phyloP scores from a whole-genome alignment of 208 protist genomes.

The Acanthamoeba pearcei region DNA sequence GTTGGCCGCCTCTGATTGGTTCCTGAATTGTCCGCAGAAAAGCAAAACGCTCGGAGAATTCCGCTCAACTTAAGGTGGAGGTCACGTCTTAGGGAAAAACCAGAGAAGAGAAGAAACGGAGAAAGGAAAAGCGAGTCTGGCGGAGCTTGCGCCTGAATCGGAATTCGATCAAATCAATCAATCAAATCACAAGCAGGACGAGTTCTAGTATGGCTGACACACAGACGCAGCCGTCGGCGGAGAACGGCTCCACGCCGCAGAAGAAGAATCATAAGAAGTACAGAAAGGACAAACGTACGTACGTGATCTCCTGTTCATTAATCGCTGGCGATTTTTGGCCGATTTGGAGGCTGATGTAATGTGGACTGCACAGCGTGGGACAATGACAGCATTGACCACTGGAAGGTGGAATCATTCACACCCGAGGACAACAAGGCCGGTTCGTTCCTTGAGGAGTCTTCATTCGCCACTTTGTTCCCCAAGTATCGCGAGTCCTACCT shows the following conservation, averaged over 20 bases:
- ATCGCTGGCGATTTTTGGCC: background rate
- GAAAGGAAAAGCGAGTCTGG: background rate
- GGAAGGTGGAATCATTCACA: conserved; percentile 87
- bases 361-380: conserved; percentile 85
- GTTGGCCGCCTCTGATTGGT: too few species aligned
- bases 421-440: conserved; percentile 80
- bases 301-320: background rate
- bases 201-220: too few species aligned
- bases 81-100: background rate
- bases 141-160: too few species aligned
- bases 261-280: conserved; percentile 85
- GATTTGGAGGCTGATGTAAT: background rate
- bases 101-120: conserved; percentile 15
- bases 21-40: too few species aligned
- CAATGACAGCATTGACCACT: conserved; percentile 89
- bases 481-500: conserved; percentile 99
- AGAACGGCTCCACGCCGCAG: background rate
- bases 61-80: background rate
- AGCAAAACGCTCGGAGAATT: background rate
- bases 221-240: background rate
- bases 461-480: conserved; percentile 98
- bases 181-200: too few species aligned
- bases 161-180: too few species aligned
- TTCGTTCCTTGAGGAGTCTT: conserved; percentile 81
- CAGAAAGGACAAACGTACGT: conserved; percentile 82